Evolutionary conservation across 306 rosid genomes (phyloP).

Genomic region (Vigna unguiculata): DNA sequence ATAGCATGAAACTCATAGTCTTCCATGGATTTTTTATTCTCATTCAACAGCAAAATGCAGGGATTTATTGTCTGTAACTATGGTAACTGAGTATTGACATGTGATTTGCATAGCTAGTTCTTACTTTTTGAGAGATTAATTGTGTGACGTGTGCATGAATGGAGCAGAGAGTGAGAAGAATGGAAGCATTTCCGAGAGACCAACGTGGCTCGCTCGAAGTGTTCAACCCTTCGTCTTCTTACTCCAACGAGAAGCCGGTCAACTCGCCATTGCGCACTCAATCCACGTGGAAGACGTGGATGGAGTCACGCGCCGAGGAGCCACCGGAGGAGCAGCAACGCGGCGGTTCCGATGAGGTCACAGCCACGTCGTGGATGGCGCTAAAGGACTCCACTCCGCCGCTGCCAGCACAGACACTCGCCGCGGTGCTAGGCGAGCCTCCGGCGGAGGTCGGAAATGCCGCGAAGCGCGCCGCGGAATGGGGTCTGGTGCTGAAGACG

Average conservation of each 20-base stretch:
- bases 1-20: too few relatives aligned
- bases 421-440: slow-evolving; percentile 45
- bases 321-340: neutral
- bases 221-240: slow-evolving; percentile 72
- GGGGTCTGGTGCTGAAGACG: slow-evolving; percentile 90
- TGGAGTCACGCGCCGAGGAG: slow-evolving; percentile 21
- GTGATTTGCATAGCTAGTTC: neutral
- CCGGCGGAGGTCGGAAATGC: slow-evolving; percentile 42
- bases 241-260: slow-evolving; percentile 43
- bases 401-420: slow-evolving; percentile 39
- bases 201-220: slow-evolving; percentile 89
- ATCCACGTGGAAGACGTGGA: slow-evolving; percentile 64
- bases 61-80: neutral
- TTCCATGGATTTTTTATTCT: neutral
- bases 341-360: slow-evolving; percentile 44
- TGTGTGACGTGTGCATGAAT: neutral
- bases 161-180: slow-evolving; percentile 47
- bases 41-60: neutral
- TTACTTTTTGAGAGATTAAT: neutral
- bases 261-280: slow-evolving; percentile 53
- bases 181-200: slow-evolving; percentile 69
- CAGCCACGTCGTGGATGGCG: slow-evolving; percentile 85
- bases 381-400: slow-evolving; percentile 60
- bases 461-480: slow-evolving; percentile 89
- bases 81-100: neutral